These are phyloP conservation scores for Silene uniflora DNA, from an alignment of 148 eudicot species.

Conservation along the genomic window DNA sequence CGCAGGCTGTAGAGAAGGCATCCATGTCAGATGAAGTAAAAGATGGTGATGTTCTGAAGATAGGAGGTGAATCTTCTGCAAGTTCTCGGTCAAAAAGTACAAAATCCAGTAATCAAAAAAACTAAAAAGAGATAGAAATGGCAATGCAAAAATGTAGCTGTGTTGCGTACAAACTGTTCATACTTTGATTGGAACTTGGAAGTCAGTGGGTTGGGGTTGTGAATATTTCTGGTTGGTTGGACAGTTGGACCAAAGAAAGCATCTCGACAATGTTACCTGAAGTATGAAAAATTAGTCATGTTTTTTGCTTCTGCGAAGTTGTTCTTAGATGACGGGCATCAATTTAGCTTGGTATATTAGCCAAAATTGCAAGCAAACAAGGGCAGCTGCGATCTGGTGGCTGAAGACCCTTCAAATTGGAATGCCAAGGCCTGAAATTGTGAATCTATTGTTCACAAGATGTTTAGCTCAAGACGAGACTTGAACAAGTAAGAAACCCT, in stretches of 20 bases:
- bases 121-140: slow-evolving; percentile 23
- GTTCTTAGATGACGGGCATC: too few relatives aligned
- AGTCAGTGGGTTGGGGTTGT: not conserved
- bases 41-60: slow-evolving; percentile 27
- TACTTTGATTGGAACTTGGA: not conserved
- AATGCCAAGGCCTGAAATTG: too few relatives aligned
- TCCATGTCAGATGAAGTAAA: slow-evolving; percentile 30
- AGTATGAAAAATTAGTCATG: not conserved
- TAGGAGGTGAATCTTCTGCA: slow-evolving; percentile 27
- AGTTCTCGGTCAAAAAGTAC: slow-evolving; percentile 1
- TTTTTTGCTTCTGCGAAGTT: too few relatives aligned
- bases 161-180: not conserved
- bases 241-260: not conserved
- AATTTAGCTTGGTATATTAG: too few relatives aligned
- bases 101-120: slow-evolving; percentile 23
- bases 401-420: too few relatives aligned
- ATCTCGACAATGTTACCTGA: not conserved
- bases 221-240: not conserved
- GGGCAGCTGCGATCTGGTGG: too few relatives aligned
- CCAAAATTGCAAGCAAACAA: too few relatives aligned
- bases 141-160: slow-evolving; percentile 2
- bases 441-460: too few relatives aligned
- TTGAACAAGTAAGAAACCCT: too few relatives aligned
- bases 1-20: slow-evolving; percentile 28
- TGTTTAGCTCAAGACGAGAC: too few relatives aligned